Evolutionary conservation across 2,329 filamentous ascomycete genomes (phyloP), one percentile per base, ranked within the genome.

Genomic region (Zasmidium cellare): DNA sequence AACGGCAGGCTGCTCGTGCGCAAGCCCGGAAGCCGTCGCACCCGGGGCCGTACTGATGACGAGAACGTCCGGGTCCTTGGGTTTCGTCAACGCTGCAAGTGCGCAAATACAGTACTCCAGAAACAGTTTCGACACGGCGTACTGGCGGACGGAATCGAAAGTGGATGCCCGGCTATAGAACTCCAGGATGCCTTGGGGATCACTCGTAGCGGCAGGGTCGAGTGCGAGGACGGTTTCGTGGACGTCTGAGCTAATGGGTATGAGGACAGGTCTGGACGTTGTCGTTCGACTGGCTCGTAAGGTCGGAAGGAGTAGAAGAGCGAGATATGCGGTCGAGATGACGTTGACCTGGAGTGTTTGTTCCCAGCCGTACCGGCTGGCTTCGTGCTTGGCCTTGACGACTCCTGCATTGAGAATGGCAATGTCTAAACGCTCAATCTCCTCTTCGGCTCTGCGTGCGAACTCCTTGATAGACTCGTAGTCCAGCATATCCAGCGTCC

Each of bases 331-430:
- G 1, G 82, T 87, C 2, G 82, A 83, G 1, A 87, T 71, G 1
- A 80, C 75, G 65, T 87, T 86, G 62, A 85, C 80, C 66, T 87
- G 83, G 11, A 87, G 61, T 1, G 76, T 80, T 50, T 71, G 67
- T 62, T 78, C 76, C 71, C 71, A 77, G 18, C 74, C 75, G 59
- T 74, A 65, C n/a, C 38, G 50, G 1, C 69, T 69, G 22, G 65
- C 52, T 7, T 59, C 53, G 50, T 68, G 75, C 0, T 60, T 53
- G 1, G 60, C 53, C 16, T 56, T 64, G 18, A 66, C 61, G 16
- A 71, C 55, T 5, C 75, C 76, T 18, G 76, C 76, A 55, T 78
- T 78, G 18, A 77, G 56, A 3, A 77, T 62, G 5, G 65, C 74
- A 44, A 76, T 67, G 51, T 77, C 74, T 14, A 77, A 63, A 52